phyloP scores from a whole-genome alignment of 768 basidiomycete species.

The Megacollybia marginata region DNA sequence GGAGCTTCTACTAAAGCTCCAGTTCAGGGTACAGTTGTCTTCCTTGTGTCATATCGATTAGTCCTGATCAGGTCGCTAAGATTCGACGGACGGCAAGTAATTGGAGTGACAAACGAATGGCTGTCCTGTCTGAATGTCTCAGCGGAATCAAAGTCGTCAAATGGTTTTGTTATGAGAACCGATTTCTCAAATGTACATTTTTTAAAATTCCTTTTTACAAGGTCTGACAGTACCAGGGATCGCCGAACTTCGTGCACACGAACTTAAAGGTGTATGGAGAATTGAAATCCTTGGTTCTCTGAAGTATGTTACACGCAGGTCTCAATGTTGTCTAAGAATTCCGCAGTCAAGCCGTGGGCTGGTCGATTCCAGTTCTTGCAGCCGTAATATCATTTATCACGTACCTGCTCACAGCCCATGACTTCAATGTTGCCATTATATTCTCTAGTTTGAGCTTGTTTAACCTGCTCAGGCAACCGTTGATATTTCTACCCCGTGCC shows the following conservation, averaged over 20 bases:
- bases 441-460: conserved; percentile 61
- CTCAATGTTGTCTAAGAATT: conserved; percentile 1
- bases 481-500: conserved; percentile 58
- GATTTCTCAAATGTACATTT: conserved; percentile 53
- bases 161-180: conserved; percentile 67
- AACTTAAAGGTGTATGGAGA: conserved; percentile 46
- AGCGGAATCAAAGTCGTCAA: conserved; percentile 70
- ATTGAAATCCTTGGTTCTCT: conserved; percentile 57
- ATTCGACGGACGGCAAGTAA: too few species aligned
- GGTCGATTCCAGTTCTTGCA: conserved; percentile 55
- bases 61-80: too few species aligned
- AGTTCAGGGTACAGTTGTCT: conserved; percentile 43
- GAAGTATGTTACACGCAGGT: conserved; percentile 33
- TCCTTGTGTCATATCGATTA: conserved; percentile 59
- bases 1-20: conserved; percentile 53
- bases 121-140: conserved; percentile 6
- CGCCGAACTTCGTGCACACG: conserved; percentile 41
- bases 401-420: conserved; percentile 46
- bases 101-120: too few species aligned
- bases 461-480: conserved; percentile 61
- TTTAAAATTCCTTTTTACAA: not conserved
- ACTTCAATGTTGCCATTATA: conserved; percentile 59
- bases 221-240: conserved; percentile 32
- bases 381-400: conserved; percentile 62
- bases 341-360: conserved; percentile 43